These are phyloP conservation scores for Coemansia sp. DNA, from an alignment of 192 early-diverging fungal species.

Conservation along the genomic window DNA sequence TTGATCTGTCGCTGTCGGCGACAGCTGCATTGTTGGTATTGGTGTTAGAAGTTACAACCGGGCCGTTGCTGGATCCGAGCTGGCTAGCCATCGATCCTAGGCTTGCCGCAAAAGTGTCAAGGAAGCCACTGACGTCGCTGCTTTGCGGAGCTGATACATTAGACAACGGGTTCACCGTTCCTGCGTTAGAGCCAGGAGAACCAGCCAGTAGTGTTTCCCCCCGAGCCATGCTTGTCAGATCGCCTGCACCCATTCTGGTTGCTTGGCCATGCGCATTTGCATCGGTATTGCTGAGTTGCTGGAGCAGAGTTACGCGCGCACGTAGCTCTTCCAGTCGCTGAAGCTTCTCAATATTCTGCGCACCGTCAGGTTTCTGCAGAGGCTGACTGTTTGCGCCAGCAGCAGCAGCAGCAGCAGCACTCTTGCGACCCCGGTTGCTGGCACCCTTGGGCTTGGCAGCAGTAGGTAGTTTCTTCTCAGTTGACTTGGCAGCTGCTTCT, in stretches of 20 bases:
- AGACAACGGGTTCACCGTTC: not conserved
- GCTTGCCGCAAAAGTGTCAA: constrained; percentile 51
- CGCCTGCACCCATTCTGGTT: not conserved
- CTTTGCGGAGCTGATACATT: not conserved
- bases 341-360: constrained; percentile 38
- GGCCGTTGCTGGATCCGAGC: constrained; percentile 18
- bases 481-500: not conserved
- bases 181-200: no score
- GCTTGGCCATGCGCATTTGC: not conserved
- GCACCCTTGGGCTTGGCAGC: constrained; percentile 3
- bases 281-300: constrained; percentile 37
- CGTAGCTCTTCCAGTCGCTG: constrained; percentile 52
- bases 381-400: not conserved
- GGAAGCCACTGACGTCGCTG: constrained; percentile 43
- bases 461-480: not conserved
- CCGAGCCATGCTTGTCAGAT: not conserved
- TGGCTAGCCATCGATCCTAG: constrained; percentile 50
- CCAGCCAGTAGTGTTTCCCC: not conserved
- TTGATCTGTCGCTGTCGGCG: not conserved
- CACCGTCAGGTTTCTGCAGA: constrained; percentile 8
- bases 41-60: not conserved
- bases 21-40: not conserved
- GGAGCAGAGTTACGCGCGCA: constrained; percentile 37
- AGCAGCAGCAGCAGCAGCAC: not conserved
- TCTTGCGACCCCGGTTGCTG: constrained; percentile 4